Conservation (phyloP, 2,329 filamentous ascomycete genomes). For the Alternaria alternata region DNA sequence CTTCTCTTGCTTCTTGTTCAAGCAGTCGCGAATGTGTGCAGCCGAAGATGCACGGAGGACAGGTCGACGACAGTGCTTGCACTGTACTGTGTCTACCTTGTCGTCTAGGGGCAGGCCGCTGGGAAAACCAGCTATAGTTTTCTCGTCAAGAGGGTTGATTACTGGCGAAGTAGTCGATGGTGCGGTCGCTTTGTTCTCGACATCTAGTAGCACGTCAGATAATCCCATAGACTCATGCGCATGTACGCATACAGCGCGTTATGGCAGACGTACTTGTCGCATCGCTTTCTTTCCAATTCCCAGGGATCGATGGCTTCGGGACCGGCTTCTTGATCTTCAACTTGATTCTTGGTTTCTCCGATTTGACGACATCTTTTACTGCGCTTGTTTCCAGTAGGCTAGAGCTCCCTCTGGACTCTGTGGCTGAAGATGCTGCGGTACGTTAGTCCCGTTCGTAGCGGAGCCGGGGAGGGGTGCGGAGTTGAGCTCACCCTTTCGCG, state of each 20-base stretch:
- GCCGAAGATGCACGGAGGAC: slow-evolving; percentile 78
- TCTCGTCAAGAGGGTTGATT: slow-evolving; percentile 73
- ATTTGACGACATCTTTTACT: slow-evolving; percentile 46
- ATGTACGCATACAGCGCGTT: background rate
- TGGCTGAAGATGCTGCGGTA: slow-evolving; percentile 35
- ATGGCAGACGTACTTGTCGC: slow-evolving; percentile 62
- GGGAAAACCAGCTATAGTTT: slow-evolving; percentile 78
- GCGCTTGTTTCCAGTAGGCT: slow-evolving; percentile 40
- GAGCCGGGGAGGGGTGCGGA: slow-evolving; percentile 24
- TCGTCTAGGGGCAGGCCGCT: slow-evolving; percentile 85
- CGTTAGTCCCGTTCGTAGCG: slow-evolving; percentile 26
- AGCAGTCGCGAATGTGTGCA: slow-evolving; percentile 81
- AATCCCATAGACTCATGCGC: background rate
- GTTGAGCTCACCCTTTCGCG: slow-evolving; percentile 47
- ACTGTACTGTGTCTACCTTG: slow-evolving; percentile 76
- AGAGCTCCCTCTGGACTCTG: slow-evolving; percentile 19
- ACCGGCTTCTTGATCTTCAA: slow-evolving; percentile 65
- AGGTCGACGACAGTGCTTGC: slow-evolving; percentile 94
- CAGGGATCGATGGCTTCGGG: slow-evolving; percentile 70
- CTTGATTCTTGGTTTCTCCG: slow-evolving; percentile 53
- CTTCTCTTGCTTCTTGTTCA: slow-evolving; percentile 80
- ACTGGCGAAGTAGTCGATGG: slow-evolving; percentile 45
- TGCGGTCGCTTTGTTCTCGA: slow-evolving; percentile 36
- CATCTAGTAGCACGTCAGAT: slow-evolving; percentile 27
- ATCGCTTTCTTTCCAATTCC: slow-evolving; percentile 74